A percentile compares a stretch with the other conserved stretches of the same genome.
phyloP scores from a whole-genome alignment of 2,329 filamentous ascomycete genomes.

The Claviceps purpurea region DNA sequence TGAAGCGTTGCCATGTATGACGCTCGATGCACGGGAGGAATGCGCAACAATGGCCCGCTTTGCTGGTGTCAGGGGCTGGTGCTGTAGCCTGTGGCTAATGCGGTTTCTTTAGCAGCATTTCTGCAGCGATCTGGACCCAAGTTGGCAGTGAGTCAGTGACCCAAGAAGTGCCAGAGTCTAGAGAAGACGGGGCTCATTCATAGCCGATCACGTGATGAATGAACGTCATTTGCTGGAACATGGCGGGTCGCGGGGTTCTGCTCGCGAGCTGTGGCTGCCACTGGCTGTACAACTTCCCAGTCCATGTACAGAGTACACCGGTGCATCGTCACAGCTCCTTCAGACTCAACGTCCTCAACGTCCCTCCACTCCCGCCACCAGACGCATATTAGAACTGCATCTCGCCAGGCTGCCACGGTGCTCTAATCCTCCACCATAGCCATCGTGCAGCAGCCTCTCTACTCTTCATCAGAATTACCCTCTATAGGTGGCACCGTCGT shows the following conservation, averaged over 20 bases:
- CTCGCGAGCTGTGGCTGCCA: neutral
- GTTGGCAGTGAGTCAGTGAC: too few relatives aligned
- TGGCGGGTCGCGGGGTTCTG: neutral
- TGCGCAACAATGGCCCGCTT: neutral
- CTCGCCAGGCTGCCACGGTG: neutral
- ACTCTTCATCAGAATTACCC: constrained; percentile 13
- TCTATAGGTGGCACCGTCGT: neutral
- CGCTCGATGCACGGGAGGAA: neutral
- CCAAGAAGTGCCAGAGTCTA: too few relatives aligned
- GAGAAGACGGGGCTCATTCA: too few relatives aligned
- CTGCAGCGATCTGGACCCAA: too few relatives aligned
- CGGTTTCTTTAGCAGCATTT: too few relatives aligned
- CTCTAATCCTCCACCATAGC: neutral
- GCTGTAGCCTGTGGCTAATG: too few relatives aligned
- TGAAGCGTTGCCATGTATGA: neutral
- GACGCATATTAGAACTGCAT: constrained; percentile 3
- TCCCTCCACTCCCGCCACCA: constrained; percentile 7
- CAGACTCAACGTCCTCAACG: neutral
- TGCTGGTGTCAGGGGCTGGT: too few relatives aligned
- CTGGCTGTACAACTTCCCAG: neutral
- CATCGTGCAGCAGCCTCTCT: neutral
- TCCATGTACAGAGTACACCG: too few relatives aligned
- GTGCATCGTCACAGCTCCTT: constrained; percentile 17
- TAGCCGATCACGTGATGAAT: neutral
- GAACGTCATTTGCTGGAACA: neutral